phyloP scores from a whole-genome alignment of 768 basidiomycete genomes.

The Russula dissimulans region DNA sequence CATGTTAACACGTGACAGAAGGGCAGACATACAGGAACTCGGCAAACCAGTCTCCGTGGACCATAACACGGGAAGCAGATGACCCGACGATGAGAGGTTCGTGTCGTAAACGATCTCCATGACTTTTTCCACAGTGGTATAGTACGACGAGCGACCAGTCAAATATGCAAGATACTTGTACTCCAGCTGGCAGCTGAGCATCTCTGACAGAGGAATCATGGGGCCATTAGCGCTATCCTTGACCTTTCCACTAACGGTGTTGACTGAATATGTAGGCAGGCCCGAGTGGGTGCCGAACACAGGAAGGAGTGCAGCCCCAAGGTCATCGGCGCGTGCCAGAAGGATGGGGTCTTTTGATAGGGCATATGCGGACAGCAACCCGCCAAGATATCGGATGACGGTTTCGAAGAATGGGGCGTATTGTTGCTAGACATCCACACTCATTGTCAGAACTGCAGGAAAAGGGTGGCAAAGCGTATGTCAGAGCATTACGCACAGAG shows the following conservation, averaged over 20 bases:
- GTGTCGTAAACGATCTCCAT: conserved; percentile 42
- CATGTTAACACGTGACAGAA: not conserved
- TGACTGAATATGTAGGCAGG: conserved; percentile 60
- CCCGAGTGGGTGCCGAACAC: conserved; percentile 64
- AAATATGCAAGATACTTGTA: conserved; percentile 79
- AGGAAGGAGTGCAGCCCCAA: conserved; percentile 60
- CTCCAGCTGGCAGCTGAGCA: conserved; percentile 77
- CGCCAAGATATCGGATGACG: conserved; percentile 87
- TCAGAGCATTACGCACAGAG: conserved; percentile 25
- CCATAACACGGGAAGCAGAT: conserved; percentile 55
- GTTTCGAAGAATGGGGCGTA: conserved; percentile 74
- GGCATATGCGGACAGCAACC: conserved; percentile 63
- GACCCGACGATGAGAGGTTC: conserved; percentile 32
- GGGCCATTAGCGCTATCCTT: not conserved
- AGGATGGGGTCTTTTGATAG: conserved; percentile 55
- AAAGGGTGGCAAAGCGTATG: no score
- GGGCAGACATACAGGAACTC: not conserved
- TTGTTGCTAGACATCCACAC: conserved; percentile 16
- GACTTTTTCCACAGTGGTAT: conserved; percentile 43
- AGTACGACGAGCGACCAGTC: conserved; percentile 60
- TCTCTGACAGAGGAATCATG: conserved; percentile 60
- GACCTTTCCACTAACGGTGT: conserved; percentile 24
- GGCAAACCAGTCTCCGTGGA: conserved; percentile 33
- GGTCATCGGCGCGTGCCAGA: conserved; percentile 64
- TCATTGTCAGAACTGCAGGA: not conserved